These are phyloP conservation scores for Sporothrix schenckii DNA, from an alignment of 2,329 filamentous ascomycete genomes.

Conservation along the genomic window DNA sequence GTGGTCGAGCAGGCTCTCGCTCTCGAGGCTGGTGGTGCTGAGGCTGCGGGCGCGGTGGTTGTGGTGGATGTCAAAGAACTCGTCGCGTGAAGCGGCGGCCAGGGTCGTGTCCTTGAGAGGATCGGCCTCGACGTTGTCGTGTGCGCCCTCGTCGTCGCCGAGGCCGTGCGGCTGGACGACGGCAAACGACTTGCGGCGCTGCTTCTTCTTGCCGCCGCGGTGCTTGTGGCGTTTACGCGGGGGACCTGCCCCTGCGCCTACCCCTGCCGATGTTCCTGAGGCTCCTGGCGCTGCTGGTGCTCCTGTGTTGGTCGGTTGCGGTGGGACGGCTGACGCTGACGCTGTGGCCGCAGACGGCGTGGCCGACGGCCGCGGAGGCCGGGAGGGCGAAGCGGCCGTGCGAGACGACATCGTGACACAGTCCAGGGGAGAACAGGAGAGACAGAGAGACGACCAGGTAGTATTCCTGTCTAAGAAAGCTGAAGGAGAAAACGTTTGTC, in stretches of 20 bases:
- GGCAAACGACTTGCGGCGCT: constrained; percentile 80
- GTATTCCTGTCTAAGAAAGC: background rate
- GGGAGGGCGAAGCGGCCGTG: background rate
- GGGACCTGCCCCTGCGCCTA: background rate
- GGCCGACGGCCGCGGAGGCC: background rate
- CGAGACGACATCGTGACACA: constrained; percentile 13
- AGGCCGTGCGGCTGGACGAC: constrained; percentile 41
- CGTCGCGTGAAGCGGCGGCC: constrained; percentile 39
- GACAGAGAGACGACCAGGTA: no score
- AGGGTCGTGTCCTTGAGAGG: constrained; percentile 38
- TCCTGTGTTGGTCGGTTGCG: background rate
- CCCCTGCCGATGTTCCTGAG: background rate
- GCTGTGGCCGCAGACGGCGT: background rate
- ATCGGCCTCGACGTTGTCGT: constrained; percentile 60
- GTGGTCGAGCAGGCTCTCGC: constrained; percentile 84
- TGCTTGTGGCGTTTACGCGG: constrained; percentile 69
- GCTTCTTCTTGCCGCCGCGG: constrained; percentile 79
- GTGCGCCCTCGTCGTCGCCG: constrained; percentile 34
- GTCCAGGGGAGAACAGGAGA: background rate
- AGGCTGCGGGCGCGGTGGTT: constrained; percentile 55
- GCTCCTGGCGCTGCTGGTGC: background rate
- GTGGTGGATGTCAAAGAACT: constrained; percentile 53
- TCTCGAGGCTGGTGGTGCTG: constrained; percentile 87
- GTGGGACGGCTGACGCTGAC: background rate
- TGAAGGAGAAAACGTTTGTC: background rate